Conservation (phyloP, 352 stramenopile genomes). For the Phytophthora agathidicida region DNA sequence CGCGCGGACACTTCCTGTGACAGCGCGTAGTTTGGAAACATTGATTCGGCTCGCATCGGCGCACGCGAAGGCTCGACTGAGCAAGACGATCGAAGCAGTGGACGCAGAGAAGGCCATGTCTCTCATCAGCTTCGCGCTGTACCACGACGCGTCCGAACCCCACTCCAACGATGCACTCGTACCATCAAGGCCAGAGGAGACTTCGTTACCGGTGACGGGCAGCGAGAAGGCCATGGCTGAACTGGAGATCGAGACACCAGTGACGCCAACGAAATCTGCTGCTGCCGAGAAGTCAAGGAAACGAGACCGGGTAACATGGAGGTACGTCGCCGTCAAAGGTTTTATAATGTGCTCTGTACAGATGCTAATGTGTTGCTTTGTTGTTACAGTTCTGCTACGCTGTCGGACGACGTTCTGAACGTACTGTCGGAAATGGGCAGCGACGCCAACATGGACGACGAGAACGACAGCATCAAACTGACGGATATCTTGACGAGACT, state of each 20-base stretch:
- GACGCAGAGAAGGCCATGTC: slow-evolving; percentile 93
- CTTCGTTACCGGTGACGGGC: slow-evolving; percentile 6
- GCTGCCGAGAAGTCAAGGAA: slow-evolving; percentile 51
- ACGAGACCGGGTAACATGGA: slow-evolving; percentile 66
- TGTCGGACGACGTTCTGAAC: slow-evolving; percentile 69
- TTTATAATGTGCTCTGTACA: background rate
- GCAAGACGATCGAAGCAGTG: slow-evolving; percentile 81
- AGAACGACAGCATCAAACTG: slow-evolving; percentile 71
- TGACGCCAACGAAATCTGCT: slow-evolving; percentile 17
- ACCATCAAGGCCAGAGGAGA: slow-evolving; percentile 18
- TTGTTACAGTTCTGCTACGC: slow-evolving; percentile 51
- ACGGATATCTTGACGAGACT: slow-evolving; percentile 60
- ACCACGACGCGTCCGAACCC: slow-evolving; percentile 91
- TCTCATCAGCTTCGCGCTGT: slow-evolving; percentile 98
- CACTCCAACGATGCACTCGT: slow-evolving; percentile 21
- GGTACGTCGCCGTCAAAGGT: slow-evolving; percentile 42
- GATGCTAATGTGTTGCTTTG: slow-evolving; percentile 6
- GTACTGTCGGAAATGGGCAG: slow-evolving; percentile 67
- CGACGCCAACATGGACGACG: slow-evolving; percentile 56
- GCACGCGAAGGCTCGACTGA: slow-evolving; percentile 96
- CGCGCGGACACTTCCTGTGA: slow-evolving; percentile 94
- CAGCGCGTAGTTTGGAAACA: slow-evolving; percentile 98
- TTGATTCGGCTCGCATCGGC: slow-evolving; percentile 99
- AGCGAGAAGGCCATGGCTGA: slow-evolving; percentile 37
- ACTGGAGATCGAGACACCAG: slow-evolving; percentile 33